phyloP scores from a whole-genome alignment of 106 monocot species.

The Dendrobium officinale region DNA sequence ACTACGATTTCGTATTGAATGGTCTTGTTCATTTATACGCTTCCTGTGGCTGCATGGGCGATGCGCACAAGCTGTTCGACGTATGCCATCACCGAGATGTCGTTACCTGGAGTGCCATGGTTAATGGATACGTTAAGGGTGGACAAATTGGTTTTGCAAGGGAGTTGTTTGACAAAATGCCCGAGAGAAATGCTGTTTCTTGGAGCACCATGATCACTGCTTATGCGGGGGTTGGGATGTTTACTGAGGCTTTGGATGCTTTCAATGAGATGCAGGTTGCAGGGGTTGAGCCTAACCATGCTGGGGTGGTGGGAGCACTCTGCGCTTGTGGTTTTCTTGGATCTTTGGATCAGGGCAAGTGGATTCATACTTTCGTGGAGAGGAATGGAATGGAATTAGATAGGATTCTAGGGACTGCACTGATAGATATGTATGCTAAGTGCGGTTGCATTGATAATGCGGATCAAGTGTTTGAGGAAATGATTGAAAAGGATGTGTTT shows the following conservation, averaged over 20 bases:
- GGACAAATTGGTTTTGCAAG: conserved; percentile 21
- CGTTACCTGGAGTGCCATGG: conserved; percentile 52
- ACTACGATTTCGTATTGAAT: conserved; percentile 42
- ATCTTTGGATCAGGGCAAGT: conserved; percentile 45
- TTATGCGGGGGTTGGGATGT: conserved; percentile 31
- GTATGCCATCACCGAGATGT: conserved; percentile 20
- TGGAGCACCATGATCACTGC: conserved; percentile 55
- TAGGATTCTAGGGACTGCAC: conserved; percentile 37
- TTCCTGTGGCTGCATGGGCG: conserved; percentile 12
- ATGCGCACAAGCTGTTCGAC: conserved; percentile 36
- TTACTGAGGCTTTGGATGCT: conserved; percentile 30
- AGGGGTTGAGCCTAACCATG: conserved; percentile 37
- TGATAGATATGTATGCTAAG: conserved; percentile 66
- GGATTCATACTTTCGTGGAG: conserved; percentile 37
- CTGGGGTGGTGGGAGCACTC: conserved; percentile 36
- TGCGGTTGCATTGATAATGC: conserved; percentile 45
- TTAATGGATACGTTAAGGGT: conserved; percentile 34
- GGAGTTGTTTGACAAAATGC: conserved; percentile 38
- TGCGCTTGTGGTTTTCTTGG: conserved; percentile 50
- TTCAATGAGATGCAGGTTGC: conserved; percentile 47
- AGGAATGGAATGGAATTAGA: conserved; percentile 30
- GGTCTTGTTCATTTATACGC: conserved; percentile 42
- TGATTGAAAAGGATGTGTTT: conserved; percentile 65
- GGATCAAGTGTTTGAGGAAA: conserved; percentile 38
- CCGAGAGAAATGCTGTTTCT: conserved; percentile 40